Evolutionary conservation across 306 rosid genomes (phyloP), one percentile per base, ranked within the genome.

Genomic region (Rosa chinensis): DNA sequence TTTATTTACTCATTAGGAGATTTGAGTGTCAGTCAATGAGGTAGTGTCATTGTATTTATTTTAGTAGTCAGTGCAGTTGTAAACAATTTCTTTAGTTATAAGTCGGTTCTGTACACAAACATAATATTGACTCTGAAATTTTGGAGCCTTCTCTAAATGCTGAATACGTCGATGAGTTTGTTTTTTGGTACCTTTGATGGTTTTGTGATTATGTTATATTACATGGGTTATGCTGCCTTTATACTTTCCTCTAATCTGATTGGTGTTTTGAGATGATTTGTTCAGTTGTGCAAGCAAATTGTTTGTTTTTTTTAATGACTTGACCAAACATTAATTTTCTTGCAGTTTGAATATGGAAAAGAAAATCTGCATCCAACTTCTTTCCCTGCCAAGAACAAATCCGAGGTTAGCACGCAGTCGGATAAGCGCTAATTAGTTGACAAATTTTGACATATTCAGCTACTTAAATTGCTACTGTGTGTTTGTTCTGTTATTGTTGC

Each of bases 311-410:
- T 11, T 5, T n/a, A 1, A 53, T 5, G 11, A 39, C 12, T n/a
- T 39, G 59, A 39, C 18, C 20, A 55, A 14, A 39, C 1, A 20
- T 2, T 3, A 21, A 10, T 70, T 53, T 32, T 67, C 62, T 78
- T 74, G 81, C 87, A 94, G 97, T 82, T 74, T 85, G 84, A 80
- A 37, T 85, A 49, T 48, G 86, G 89, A 69, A 89, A 86, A 78
- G 94, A 91, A 73, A 91, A 89, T 62, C 78, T 64, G 28, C 92
- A 78, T 55, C 77, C 85, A 70, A 72, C 25, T 82, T 87, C 82
- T 79, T 50, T 14, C 73, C 45, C 84, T 72, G 75, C n/a, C 76
- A 87, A 52, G 79, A 64, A 21, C 86, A 88, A 81, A 81, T 40
- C 81, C 48, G 89, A 85, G 90, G 96, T 89, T 81, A 66, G 61